Conservation (phyloP, 345 rosid genomes). For the Eutrema heterophyllum region DNA sequence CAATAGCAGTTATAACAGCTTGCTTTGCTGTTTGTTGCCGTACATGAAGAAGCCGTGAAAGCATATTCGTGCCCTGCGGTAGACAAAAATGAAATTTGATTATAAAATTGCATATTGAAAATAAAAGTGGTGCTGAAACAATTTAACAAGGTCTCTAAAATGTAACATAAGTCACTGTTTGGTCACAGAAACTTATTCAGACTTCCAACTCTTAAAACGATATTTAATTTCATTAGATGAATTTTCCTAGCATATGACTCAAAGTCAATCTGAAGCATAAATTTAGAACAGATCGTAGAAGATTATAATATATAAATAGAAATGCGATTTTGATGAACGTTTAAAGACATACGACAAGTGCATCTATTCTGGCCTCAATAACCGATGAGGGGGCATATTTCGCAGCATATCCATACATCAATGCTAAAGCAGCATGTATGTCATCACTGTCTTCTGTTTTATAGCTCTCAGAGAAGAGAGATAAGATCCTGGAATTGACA, state of each 20-base stretch:
- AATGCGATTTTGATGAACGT: background rate
- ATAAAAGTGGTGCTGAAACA: background rate
- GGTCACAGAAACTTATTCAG: background rate
- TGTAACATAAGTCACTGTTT: slow-evolving; percentile 6
- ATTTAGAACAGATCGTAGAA: background rate
- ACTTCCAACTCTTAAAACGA: background rate
- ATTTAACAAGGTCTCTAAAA: background rate
- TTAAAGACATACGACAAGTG: slow-evolving; percentile 72
- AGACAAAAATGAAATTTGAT: slow-evolving; percentile 20
- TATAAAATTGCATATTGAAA: background rate
- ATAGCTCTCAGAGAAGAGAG: slow-evolving; percentile 71
- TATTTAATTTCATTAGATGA: background rate
- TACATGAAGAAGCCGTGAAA: slow-evolving; percentile 95
- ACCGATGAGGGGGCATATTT: slow-evolving; percentile 95
- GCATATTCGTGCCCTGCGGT: slow-evolving; percentile 96
- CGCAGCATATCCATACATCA: slow-evolving; percentile 99
- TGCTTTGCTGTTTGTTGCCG: slow-evolving; percentile 88
- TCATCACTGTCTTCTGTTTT: slow-evolving; percentile 88
- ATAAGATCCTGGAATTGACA: slow-evolving; percentile 60
- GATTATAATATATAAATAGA: slow-evolving; percentile 4
- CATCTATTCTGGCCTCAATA: slow-evolving; percentile 97
- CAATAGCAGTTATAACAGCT: slow-evolving; percentile 96
- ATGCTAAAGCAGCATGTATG: slow-evolving; percentile 97
- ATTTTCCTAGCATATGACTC: background rate
- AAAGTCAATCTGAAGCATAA: background rate